Evolutionary conservation across 1,139 yeast genomes (phyloP).

Genomic region (Yamadazyma atlantica): DNA sequence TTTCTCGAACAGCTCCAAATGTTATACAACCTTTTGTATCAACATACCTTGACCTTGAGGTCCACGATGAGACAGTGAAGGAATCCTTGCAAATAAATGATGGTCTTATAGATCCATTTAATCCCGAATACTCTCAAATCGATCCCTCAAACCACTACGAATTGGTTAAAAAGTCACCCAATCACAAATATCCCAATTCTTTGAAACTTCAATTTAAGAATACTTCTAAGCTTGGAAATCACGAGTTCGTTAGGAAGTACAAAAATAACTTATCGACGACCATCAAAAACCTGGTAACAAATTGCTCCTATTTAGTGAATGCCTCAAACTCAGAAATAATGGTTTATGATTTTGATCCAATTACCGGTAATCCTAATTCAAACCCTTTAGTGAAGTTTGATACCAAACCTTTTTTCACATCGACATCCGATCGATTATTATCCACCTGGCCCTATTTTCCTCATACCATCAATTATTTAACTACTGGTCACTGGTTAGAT

Average conservation of each 20-base stretch:
- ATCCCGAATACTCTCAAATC: conserved; percentile 13
- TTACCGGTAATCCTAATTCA: conserved; percentile 23
- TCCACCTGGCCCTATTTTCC: conserved; percentile 56
- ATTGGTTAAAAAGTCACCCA: conserved; percentile 13
- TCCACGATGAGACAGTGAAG: conserved; percentile 2
- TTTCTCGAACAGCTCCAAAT: background rate
- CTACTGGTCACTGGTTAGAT: conserved; percentile 25
- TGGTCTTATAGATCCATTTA: conserved; percentile 18
- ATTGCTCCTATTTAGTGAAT: conserved; percentile 23
- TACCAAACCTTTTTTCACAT: conserved; percentile 39
- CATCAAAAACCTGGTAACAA: conserved; percentile 10
- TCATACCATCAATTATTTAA: conserved; percentile 54
- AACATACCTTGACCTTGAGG: conserved; percentile 1
- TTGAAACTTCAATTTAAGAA: conserved; percentile 24
- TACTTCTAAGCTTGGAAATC: conserved; percentile 17
- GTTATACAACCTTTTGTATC: background rate
- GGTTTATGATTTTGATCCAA: conserved; percentile 26
- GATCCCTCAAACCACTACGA: conserved; percentile 1
- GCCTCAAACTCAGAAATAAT: conserved; percentile 32
- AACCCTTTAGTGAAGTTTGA: conserved; percentile 34
- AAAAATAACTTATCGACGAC: conserved; percentile 35
- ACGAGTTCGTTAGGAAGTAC: conserved; percentile 27
- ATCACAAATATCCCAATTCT: conserved; percentile 31
- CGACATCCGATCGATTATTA: conserved; percentile 33
- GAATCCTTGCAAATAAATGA: conserved; percentile 8